Percentiles rank a stretch among this genome's conserved stretches.
phyloP scores from a whole-genome alignment of 1,284 basidiomycete genomes.

The Anthracocystis setariae region DNA sequence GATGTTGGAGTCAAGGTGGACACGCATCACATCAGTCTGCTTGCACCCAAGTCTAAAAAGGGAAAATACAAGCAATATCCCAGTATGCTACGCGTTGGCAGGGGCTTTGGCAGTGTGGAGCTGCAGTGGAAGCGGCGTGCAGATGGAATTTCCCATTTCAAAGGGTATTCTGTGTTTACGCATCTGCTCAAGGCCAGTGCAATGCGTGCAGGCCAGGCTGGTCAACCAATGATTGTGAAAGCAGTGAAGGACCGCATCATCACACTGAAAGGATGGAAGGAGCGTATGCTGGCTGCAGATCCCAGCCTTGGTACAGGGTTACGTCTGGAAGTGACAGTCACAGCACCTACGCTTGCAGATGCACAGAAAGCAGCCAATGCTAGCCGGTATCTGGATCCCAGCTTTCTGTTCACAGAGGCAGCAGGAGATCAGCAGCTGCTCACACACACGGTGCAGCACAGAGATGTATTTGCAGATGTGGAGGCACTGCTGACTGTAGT shows the following conservation, averaged over 20 bases:
- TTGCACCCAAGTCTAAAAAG: not conserved
- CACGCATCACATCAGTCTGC: too few species aligned
- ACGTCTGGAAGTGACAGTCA: conserved; percentile 1
- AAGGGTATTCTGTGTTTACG: not conserved
- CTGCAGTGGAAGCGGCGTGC: too few species aligned
- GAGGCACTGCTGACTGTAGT: not conserved
- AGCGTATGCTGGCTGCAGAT: not conserved
- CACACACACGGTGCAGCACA: not conserved
- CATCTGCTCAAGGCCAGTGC: conserved; percentile 3
- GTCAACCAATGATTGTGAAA: conserved; percentile 1
- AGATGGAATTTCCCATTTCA: too few species aligned
- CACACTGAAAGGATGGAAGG: conserved; percentile 4
- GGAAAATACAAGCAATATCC: too few species aligned
- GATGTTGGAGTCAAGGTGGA: too few species aligned
- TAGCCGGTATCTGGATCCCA: conserved; percentile 1
- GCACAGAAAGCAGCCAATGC: conserved; percentile 1
- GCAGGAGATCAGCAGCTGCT: conserved; percentile 9
- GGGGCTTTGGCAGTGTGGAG: too few species aligned
- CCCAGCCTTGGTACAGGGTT: not conserved
- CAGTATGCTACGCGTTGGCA: too few species aligned
- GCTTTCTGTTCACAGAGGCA: not conserved
- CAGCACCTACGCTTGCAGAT: not conserved
- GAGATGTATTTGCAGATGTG: not conserved
- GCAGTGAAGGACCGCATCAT: conserved; percentile 1
- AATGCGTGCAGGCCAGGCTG: not conserved